Base-by-base conservation (phyloP, 2,329 filamentous ascomycete genomes). In the Pseudogymnoascus sp. region DNA sequence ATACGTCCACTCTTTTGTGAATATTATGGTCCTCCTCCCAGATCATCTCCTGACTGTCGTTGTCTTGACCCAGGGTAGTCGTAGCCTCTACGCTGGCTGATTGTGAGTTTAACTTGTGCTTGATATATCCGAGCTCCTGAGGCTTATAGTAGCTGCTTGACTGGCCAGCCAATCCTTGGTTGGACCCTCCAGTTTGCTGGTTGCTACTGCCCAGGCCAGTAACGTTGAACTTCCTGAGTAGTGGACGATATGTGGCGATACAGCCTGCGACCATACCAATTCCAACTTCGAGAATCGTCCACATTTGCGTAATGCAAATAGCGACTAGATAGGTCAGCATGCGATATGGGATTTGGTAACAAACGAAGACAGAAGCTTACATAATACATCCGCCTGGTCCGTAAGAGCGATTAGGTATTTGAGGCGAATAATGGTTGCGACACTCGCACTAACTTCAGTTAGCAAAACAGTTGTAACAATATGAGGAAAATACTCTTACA, bases 241-340 rank as follows among this genome's bases (percentile, higher is more conserved):
- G 75, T 3, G 82, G 82, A 2, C 82, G 79, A 33, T 84, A 81
- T 4, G 82, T 84, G 21, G 80, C 80, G 10, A 84, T 74, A 65
- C 80, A 82, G 1, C 82, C 78, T 11, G 82, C 82, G 26, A 80
- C 71, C 53, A 84, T 84, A 64, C 81, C 82, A 21, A 84, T 78
- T 5, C 81, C 82, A 1, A 82, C 81, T 68, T 84, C 82, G 62
- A 84, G 74, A n/a, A 84, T 72, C 9, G 80, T 83, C 82, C 82
- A 84, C 6, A 83, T 76, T 77, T 82, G 81, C 36, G 81, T 77
- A 65, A 82, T 75, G 3, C 81, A 83, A 76, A 80, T 82, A 53
- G 38, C 8, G 36, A 62, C 64, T 68, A 10, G 31, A 17, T 28
- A 6, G 19, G 6, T 21, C 53, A 42, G 40, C 40, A 21, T 42